Evolutionary conservation across 2,329 filamentous ascomycete genomes (phyloP).

Genomic region (Xylariaceae sp.): DNA sequence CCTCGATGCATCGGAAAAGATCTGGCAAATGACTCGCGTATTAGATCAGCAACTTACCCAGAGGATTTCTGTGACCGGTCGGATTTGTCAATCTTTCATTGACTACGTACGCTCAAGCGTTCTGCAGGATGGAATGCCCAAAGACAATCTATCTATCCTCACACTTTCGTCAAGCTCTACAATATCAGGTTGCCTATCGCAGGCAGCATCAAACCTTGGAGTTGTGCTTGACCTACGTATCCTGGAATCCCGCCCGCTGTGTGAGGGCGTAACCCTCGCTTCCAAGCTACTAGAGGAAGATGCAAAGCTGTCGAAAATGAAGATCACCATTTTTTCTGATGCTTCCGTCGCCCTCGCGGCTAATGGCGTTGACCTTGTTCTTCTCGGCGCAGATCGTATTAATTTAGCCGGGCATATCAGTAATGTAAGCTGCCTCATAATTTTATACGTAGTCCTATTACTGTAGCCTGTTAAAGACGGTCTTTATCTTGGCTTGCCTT

Average conservation of each 20-base stretch:
- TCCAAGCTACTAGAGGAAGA: slow-evolving; percentile 42
- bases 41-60: slow-evolving; percentile 32
- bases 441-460: no score
- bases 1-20: slow-evolving; percentile 34
- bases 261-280: slow-evolving; percentile 66
- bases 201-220: slow-evolving; percentile 44
- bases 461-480: no score
- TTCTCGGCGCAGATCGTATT: slow-evolving; percentile 70
- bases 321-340: slow-evolving; percentile 62
- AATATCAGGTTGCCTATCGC: slow-evolving; percentile 55
- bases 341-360: slow-evolving; percentile 63
- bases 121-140: background rate
- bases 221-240: slow-evolving; percentile 60
- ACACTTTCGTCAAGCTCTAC: slow-evolving; percentile 70
- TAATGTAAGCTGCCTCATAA: slow-evolving; percentile 49
- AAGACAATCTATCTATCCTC: slow-evolving; percentile 53
- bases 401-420: slow-evolving; percentile 62
- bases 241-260: slow-evolving; percentile 70
- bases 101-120: slow-evolving; percentile 40
- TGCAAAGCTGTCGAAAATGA: slow-evolving; percentile 23
- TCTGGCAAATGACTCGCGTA: slow-evolving; percentile 34
- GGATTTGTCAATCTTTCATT: slow-evolving; percentile 46
- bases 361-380: slow-evolving; percentile 58
- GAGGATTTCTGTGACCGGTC: slow-evolving; percentile 26
- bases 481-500: no score